These are phyloP conservation scores for Fusarium subtropicale DNA, from an alignment of 2,329 filamentous ascomycete genomes.

Conservation along the genomic window DNA sequence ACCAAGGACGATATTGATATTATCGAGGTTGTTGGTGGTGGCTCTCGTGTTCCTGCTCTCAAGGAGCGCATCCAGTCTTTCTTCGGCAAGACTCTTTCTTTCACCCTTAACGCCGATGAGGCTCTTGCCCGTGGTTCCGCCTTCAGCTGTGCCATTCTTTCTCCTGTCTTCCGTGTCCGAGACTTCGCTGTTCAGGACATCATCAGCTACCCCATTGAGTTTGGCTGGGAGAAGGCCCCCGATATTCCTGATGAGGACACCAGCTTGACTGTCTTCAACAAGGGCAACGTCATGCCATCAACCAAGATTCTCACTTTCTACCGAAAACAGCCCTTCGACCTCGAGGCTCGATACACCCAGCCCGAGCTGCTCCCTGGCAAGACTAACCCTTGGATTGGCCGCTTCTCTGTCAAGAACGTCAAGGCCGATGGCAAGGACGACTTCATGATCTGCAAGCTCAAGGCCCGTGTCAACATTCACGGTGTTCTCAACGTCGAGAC, in stretches of 20 bases:
- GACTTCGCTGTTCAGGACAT: conserved; percentile 99
- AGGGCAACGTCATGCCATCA: conserved; percentile 94
- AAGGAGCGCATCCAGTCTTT: conserved; percentile 91
- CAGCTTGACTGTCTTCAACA: conserved; percentile 96
- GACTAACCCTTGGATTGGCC: conserved; percentile 93
- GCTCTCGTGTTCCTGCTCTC: conserved; percentile 90
- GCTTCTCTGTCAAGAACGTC: conserved; percentile 97
- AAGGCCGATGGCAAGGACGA: conserved; percentile 93
- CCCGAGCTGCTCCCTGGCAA: conserved; percentile 89
- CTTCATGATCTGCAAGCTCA: conserved; percentile 99
- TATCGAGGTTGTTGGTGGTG: conserved; percentile 94
- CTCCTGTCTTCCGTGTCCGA: conserved; percentile 96
- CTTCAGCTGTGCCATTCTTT: conserved; percentile 97
- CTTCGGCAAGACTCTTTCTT: conserved; percentile 93
- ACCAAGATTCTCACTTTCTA: conserved; percentile 99
- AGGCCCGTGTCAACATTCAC: conserved; percentile 96
- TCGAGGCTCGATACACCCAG: conserved; percentile 93
- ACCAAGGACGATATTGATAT: conserved; percentile 91
- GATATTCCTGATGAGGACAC: conserved; percentile 99
- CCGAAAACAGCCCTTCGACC: conserved; percentile 95
- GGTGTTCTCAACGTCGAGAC: conserved; percentile 96
- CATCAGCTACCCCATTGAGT: conserved; percentile 97
- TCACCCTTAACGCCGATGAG: conserved; percentile 98
- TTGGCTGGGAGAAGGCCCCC: conserved; percentile 97
- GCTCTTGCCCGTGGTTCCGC: conserved; percentile 94